These are phyloP conservation scores for Aspergillus pseudoterreus DNA, from an alignment of 2,329 filamentous ascomycete genomes.

Conservation along the genomic window DNA sequence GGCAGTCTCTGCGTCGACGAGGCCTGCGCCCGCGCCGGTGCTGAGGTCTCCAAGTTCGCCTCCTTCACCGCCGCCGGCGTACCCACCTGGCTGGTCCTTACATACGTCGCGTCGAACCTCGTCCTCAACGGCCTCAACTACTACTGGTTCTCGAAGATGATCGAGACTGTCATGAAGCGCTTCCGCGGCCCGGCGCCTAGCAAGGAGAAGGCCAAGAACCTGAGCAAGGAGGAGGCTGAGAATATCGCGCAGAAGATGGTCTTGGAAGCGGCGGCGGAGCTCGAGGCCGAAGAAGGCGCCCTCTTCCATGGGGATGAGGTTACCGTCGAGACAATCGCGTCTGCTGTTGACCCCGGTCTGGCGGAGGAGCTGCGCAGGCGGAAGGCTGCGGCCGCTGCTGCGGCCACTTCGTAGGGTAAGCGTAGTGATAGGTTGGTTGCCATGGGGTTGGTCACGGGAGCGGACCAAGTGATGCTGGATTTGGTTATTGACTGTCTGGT, in stretches of 20 bases:
- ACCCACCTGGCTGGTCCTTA: slow-evolving; percentile 57
- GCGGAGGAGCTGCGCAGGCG: slow-evolving; percentile 72
- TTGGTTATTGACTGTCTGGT: too few species aligned
- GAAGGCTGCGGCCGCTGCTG: slow-evolving; percentile 16
- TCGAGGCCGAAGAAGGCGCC: slow-evolving; percentile 29
- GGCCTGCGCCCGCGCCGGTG: slow-evolving; percentile 37
- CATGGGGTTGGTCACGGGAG: too few species aligned
- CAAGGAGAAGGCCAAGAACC: slow-evolving; percentile 16
- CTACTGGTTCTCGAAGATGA: slow-evolving; percentile 67
- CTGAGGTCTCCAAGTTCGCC: slow-evolving; percentile 50
- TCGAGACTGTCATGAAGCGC: slow-evolving; percentile 60
- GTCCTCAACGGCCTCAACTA: slow-evolving; percentile 61
- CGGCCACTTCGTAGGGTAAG: not conserved
- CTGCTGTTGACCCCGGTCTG: slow-evolving; percentile 66
- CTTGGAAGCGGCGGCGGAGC: slow-evolving; percentile 30
- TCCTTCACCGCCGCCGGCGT: slow-evolving; percentile 37
- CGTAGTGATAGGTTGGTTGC: too few species aligned
- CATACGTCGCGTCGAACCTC: slow-evolving; percentile 57
- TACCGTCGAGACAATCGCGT: slow-evolving; percentile 17
- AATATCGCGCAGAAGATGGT: slow-evolving; percentile 30
- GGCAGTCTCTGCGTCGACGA: slow-evolving; percentile 37
- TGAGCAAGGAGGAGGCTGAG: slow-evolving; percentile 13
- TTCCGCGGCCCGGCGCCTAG: slow-evolving; percentile 44
- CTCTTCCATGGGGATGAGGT: slow-evolving; percentile 23
- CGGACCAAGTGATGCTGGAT: too few species aligned